phyloP scores from a whole-genome alignment of 257 asterid genomes.

The Henckelia pumila region DNA sequence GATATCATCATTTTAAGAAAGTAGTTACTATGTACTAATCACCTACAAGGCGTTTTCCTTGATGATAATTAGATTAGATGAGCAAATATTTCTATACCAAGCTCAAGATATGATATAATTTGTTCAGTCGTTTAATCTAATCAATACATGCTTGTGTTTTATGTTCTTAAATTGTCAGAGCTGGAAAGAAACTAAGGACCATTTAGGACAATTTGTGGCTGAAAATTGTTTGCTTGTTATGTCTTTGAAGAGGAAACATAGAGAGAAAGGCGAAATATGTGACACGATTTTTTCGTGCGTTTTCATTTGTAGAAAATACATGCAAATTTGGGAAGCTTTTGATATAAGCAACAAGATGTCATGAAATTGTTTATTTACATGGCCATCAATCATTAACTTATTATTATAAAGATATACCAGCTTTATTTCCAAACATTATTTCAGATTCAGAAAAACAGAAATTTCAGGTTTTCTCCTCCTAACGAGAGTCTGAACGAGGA shows the following conservation, averaged over 20 bases:
- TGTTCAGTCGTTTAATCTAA: not conserved
- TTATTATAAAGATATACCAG: not conserved
- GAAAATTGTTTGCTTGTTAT: not conserved
- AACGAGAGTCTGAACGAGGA: not conserved
- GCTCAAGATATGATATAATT: not conserved
- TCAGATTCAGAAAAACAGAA: too few relatives aligned
- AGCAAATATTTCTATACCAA: constrained; percentile 5
- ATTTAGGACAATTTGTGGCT: not conserved
- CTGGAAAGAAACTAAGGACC: not conserved
- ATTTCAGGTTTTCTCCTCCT: constrained; percentile 1
- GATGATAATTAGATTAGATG: not conserved
- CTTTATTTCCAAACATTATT: not conserved
- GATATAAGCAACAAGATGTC: constrained; percentile 2
- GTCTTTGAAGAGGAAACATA: not conserved
- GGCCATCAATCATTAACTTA: not conserved
- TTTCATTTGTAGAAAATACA: not conserved
- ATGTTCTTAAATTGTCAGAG: not conserved
- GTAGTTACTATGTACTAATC: constrained; percentile 4
- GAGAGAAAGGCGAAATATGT: not conserved
- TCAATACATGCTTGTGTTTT: not conserved
- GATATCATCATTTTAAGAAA: constrained; percentile 4
- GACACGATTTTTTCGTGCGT: not conserved
- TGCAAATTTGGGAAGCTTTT: not conserved
- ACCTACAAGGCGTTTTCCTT: not conserved
- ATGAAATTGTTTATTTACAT: not conserved